Evolutionary conservation across 139 green algal species (phyloP), one percentile per base, ranked within the genome.

Genomic region (Trebouxia sp.): DNA sequence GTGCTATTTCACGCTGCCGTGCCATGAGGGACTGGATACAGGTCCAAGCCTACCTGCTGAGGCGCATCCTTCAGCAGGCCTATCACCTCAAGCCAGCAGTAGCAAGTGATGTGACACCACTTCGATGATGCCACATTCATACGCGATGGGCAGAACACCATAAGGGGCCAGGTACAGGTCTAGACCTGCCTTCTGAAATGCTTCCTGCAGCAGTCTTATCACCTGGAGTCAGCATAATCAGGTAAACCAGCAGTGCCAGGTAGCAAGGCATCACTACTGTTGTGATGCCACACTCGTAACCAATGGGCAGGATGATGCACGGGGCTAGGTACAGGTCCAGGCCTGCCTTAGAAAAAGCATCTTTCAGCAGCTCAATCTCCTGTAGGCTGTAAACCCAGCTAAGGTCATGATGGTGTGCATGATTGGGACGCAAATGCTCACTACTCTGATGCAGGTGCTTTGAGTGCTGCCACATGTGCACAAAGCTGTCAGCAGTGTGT

Each of bases 71-170:
- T 83, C 28, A 97, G 85, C 70, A 97, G 84, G 7, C 83, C 82
- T 78, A 97, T 94, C 22, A 97, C 91, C 89, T 93, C 84, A 22
- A 20, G 41, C 43, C 0, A 9, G 9, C 45, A 30, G n/a, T n/a
- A n/a, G n/a, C n/a, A n/a, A n/a, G n/a, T n/a, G n/a, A n/a, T n/a
- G n/a, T n/a, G 96, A 95, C 39, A 99, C 94, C 38, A 96, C 88
- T 90, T 98, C 94, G 26, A 99, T 97, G 84, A 99, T 94, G 70
- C 96, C 96, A 28, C 92, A 90, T 85, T 98, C 96, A 85, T 99
- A 98, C 14, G 90, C 96, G 0, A 95, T 99, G 56, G 96, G 94
- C 55, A 99, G 81, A 39, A 97, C 97, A 39, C 96, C 96, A 81
- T 99, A 99, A 2, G 96, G 94, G 26, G 91, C 92, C 50, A 99